Evolutionary conservation across 2,329 filamentous ascomycete species (phyloP).

Genomic region (Helotiales sp.): DNA sequence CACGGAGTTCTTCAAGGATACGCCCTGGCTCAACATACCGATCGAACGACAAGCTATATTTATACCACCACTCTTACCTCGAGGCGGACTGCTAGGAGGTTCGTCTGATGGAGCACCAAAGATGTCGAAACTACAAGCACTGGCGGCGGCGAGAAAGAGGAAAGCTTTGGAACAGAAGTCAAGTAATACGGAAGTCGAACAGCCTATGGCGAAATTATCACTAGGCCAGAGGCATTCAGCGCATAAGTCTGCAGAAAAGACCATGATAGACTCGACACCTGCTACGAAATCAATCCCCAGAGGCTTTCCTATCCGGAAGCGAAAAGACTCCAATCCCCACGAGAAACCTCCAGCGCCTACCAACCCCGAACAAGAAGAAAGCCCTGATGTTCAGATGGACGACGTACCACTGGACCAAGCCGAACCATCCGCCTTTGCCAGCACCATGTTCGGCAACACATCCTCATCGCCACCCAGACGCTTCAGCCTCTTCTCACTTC

Average conservation of each 20-base stretch:
- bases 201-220: conserved; percentile 29
- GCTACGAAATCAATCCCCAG: conserved; percentile 13
- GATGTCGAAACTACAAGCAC: conserved; percentile 85
- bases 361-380: conserved; percentile 8
- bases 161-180: conserved; percentile 66
- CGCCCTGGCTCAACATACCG: conserved; percentile 81
- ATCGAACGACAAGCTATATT: conserved; percentile 64
- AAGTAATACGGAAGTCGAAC: conserved; percentile 24
- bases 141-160: conserved; percentile 84
- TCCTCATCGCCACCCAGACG: conserved; percentile 14
- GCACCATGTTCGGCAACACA: conserved; percentile 43
- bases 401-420: conserved; percentile 29
- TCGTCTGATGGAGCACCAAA: conserved; percentile 64
- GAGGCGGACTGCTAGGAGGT: conserved; percentile 76
- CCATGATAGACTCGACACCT: not conserved
- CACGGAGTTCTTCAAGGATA: conserved; percentile 73
- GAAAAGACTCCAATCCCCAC: conserved; percentile 35
- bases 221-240: conserved; percentile 1
- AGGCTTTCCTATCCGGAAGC: conserved; percentile 34
- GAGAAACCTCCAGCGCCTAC: conserved; percentile 24
- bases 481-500: conserved; percentile 37
- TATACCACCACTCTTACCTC: conserved; percentile 56
- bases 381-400: conserved; percentile 15
- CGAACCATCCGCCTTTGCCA: conserved; percentile 40
- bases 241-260: not conserved